Percentiles rank a stretch among this genome's conserved stretches.
phyloP scores from a whole-genome alignment of 2,329 filamentous ascomycete species.

The Nemania sp. region DNA sequence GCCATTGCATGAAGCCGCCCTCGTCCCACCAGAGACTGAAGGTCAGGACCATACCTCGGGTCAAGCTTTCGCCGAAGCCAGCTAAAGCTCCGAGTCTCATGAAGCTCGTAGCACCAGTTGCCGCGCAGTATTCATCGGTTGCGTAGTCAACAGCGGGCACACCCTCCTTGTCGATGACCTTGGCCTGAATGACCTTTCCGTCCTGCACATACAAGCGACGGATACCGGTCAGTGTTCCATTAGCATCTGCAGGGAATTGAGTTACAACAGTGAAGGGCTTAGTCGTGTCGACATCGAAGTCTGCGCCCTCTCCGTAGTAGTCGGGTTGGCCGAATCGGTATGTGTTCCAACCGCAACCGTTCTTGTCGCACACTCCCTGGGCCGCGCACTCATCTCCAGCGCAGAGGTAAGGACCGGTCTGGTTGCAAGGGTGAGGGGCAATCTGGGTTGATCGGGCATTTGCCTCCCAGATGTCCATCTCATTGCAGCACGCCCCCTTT shows the following conservation, averaged over 20 bases:
- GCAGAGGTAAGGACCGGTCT: conserved; percentile 40
- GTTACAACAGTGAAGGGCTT: conserved; percentile 44
- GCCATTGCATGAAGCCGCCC: conserved; percentile 55
- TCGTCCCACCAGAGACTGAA: conserved; percentile 58
- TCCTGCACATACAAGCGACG: conserved; percentile 43
- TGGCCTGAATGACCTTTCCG: conserved; percentile 41
- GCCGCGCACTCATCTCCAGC: conserved; percentile 36
- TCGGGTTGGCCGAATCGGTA: conserved; percentile 39
- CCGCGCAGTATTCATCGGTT: conserved; percentile 43
- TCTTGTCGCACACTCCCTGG: conserved; percentile 42
- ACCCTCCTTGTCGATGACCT: conserved; percentile 37
- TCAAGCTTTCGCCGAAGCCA: conserved; percentile 48
- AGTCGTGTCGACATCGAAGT: conserved; percentile 41
- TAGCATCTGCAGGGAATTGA: conserved; percentile 41
- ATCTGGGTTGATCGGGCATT: conserved; percentile 42
- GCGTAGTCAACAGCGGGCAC: conserved; percentile 35
- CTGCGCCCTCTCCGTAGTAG: conserved; percentile 39
- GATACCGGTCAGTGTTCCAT: conserved; percentile 40
- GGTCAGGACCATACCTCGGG: conserved; percentile 53
- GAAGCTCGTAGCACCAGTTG: conserved; percentile 40
- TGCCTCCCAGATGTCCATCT: conserved; percentile 47
- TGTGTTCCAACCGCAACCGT: conserved; percentile 43
- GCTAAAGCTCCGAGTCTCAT: conserved; percentile 45
- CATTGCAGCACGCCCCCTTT: conserved; percentile 43
- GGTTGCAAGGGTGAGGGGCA: conserved; percentile 44